Conservation (phyloP, 306 rosid species). For the Cicer chorassanicum region DNA sequence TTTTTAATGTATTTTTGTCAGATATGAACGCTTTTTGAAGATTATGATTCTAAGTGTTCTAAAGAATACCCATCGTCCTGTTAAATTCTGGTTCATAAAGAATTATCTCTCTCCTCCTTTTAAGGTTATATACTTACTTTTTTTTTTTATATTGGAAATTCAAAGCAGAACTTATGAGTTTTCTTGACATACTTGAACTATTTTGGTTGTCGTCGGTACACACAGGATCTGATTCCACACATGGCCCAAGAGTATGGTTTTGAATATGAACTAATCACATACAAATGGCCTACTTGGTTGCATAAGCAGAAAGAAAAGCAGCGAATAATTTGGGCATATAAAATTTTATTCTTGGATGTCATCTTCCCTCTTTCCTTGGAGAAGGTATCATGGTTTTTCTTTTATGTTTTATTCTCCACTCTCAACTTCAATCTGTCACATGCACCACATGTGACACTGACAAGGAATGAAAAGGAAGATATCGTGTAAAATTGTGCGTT, state of each 20-base stretch:
- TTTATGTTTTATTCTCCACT: slow-evolving; percentile 42
- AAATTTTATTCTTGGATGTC: slow-evolving; percentile 96
- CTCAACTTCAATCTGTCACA: slow-evolving; percentile 15
- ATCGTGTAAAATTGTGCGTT: slow-evolving; percentile 4
- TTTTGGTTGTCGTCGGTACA: slow-evolving; percentile 38
- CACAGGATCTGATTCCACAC: slow-evolving; percentile 86
- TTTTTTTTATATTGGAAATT: slow-evolving; percentile 34
- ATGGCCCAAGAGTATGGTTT: slow-evolving; percentile 97
- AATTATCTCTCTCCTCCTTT: slow-evolving; percentile 95
- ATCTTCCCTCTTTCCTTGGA: slow-evolving; percentile 97
- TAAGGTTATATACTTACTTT: slow-evolving; percentile 66
- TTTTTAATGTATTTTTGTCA: slow-evolving; percentile 53
- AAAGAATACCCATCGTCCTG: slow-evolving; percentile 91
- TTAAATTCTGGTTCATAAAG: slow-evolving; percentile 99
- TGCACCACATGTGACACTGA: slow-evolving; percentile 6
- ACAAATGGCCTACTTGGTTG: slow-evolving; percentile 99
- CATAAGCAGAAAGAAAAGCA: slow-evolving; percentile 99
- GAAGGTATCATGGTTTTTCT: slow-evolving; percentile 62
- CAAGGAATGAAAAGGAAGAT: slow-evolving; percentile 2
- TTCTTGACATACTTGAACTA: slow-evolving; percentile 39
- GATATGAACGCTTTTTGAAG: slow-evolving; percentile 94
- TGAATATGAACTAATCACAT: slow-evolving; percentile 83
- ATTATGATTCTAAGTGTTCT: slow-evolving; percentile 96
- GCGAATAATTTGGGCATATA: slow-evolving; percentile 98
- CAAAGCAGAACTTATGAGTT: slow-evolving; percentile 15